Evolutionary conservation across 441 rosid species (phyloP).

Genomic region (Euphorbia corollata): DNA sequence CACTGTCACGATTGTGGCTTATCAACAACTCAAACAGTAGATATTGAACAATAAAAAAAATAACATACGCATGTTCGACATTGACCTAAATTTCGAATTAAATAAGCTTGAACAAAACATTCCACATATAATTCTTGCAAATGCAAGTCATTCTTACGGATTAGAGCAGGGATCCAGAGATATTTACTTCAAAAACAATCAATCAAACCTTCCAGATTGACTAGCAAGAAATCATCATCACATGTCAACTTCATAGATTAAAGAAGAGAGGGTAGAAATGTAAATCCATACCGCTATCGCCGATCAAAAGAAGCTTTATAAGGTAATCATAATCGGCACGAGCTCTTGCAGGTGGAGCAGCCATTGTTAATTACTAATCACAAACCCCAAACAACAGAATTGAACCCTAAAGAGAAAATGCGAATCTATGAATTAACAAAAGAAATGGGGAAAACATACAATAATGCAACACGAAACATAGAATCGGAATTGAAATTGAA

Average conservation of each 20-base stretch:
- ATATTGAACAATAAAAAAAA: neutral
- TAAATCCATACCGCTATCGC: slow-evolving; percentile 29
- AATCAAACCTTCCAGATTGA: neutral
- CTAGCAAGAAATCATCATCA: too few relatives aligned
- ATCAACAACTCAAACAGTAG: neutral
- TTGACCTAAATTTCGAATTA: neutral
- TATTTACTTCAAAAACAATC: neutral
- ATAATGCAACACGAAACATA: neutral
- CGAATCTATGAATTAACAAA: neutral
- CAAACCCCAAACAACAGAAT: slow-evolving; percentile 3
- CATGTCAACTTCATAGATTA: neutral
- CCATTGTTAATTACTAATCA: slow-evolving; percentile 19
- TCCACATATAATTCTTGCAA: neutral
- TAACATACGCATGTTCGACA: neutral
- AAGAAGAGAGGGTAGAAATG: slow-evolving; percentile 3
- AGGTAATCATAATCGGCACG: slow-evolving; percentile 36
- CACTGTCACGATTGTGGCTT: neutral
- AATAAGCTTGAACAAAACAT: neutral
- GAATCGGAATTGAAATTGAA: neutral
- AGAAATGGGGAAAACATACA: neutral
- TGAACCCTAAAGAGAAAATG: slow-evolving; percentile 14
- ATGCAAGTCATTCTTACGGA: slow-evolving; percentile 1
- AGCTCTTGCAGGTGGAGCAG: slow-evolving; percentile 35
- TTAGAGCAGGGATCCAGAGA: neutral
- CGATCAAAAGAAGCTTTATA: slow-evolving; percentile 35